Evolutionary conservation across 257 asterid species (phyloP), one percentile per base, ranked within the genome.

Genomic region (Plectranthus barbatus): DNA sequence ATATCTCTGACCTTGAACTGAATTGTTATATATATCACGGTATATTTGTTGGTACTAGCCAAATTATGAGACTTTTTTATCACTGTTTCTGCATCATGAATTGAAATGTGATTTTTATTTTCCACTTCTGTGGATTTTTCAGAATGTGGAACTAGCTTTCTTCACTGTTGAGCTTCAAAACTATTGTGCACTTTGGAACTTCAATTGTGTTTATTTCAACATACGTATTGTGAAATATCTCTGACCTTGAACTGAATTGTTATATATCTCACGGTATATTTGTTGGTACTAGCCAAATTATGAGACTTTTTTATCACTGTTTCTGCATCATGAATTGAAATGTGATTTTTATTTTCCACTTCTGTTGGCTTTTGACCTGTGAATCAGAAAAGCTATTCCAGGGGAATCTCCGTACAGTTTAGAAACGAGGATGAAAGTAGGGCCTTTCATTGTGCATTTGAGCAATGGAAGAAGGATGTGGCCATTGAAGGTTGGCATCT

Each of bases 381-480:
- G 87, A 81, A 79, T 67, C 96, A 90, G 97, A 79, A 81, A 83
- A 75, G 79, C 80, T 87, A 74, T 84, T 93, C 97, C 75, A 83
- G 84, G 66, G 99, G 95, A 80, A 76, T 85, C 82, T 75, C 89
- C 77, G 77, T 93, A 81, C 92, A 84, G 73, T 93, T 93, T 81
- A 84, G 81, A 75, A 80, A 80, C 65, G 95, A 93, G 79, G 95
- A 87, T 76, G 97, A 93, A 78, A 84, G 95, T 82, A 77, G 82
- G 77, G 87, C 87, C 80, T 90, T 93, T 81, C 95, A 90, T 75
- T 68, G 80, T 81, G 94, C 99, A 69, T 93, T 85, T 84, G 97
- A 90, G 78, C 91, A 87, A 73, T 86, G 97, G 96, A 90, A 84
- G 83, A 84, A 84, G 76, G 86, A 82, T 77, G 78, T 72, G 78